These are phyloP conservation scores for Trichomonas gallinae DNA, from an alignment of 208 protist genomes.

Conservation along the genomic window DNA sequence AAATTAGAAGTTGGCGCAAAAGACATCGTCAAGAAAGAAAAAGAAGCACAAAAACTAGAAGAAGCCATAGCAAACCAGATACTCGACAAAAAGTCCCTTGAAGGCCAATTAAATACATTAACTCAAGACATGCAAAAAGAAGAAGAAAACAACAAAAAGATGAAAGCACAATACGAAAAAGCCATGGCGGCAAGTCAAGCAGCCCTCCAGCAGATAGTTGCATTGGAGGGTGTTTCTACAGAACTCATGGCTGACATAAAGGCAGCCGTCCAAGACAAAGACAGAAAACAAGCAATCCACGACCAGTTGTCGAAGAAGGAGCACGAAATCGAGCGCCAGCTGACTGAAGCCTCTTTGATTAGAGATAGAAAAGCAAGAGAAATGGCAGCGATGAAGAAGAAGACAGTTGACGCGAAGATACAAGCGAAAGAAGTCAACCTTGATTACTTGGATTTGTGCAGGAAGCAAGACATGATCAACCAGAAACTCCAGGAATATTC, in stretches of 20 bases:
- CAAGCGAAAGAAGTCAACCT: background rate
- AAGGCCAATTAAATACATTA: background rate
- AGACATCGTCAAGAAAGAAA: background rate
- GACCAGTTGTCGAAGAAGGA: background rate
- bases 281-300: background rate
- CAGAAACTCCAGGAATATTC: background rate
- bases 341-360: background rate
- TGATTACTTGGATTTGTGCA: background rate
- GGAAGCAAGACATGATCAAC: background rate
- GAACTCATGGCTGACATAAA: background rate
- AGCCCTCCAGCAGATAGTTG: background rate
- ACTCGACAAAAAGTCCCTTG: background rate
- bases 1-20: background rate
- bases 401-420: background rate
- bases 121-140: background rate
- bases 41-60: background rate
- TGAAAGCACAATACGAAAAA: background rate
- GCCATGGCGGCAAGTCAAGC: background rate
- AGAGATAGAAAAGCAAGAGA: slow-evolving; percentile 2
- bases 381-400: background rate
- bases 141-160: background rate
- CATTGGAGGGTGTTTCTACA: background rate
- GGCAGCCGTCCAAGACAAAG: background rate
- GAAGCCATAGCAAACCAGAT: background rate
- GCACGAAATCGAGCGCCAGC: background rate